These are phyloP conservation scores for Avicennia marina DNA, from an alignment of 257 asterid species.

Conservation along the genomic window DNA sequence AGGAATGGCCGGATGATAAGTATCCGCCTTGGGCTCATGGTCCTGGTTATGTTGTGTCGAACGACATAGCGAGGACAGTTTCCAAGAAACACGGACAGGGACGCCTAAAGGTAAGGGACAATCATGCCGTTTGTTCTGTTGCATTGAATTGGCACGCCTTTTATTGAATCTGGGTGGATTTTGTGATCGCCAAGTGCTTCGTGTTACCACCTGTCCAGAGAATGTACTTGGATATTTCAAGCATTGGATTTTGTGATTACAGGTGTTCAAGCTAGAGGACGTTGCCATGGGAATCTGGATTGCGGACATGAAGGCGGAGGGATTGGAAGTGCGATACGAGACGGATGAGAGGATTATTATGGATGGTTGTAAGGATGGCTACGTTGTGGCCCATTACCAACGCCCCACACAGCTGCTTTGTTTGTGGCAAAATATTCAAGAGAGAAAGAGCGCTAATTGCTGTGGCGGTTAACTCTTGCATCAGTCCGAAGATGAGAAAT, in stretches of 20 bases:
- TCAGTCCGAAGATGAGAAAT: too few species aligned
- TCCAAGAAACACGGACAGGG: slow-evolving; percentile 57
- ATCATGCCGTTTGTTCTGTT: too few species aligned
- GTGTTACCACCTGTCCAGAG: too few species aligned
- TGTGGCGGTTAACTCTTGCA: too few species aligned
- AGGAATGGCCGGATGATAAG: slow-evolving; percentile 87
- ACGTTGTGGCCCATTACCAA: slow-evolving; percentile 91
- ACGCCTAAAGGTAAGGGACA: slow-evolving; percentile 52
- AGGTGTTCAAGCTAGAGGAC: slow-evolving; percentile 46
- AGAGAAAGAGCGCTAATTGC: slow-evolving; percentile 52
- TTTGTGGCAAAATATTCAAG: slow-evolving; percentile 93
- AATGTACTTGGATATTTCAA: not conserved
- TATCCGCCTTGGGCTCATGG: slow-evolving; percentile 99
- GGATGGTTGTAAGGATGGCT: slow-evolving; percentile 81
- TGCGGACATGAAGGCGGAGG: slow-evolving; percentile 63
- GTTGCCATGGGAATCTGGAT: slow-evolving; percentile 99
- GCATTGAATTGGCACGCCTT: too few species aligned
- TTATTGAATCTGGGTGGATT: too few species aligned
- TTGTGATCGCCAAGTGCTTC: too few species aligned
- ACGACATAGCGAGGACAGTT: slow-evolving; percentile 69
- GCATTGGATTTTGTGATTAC: not conserved
- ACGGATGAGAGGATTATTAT: slow-evolving; percentile 67
- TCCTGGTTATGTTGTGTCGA: slow-evolving; percentile 87
- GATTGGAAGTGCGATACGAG: slow-evolving; percentile 63
- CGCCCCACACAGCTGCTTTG: slow-evolving; percentile 89